Conservation (phyloP, 2,329 filamentous ascomycete genomes). For the Venturia aucupariae region DNA sequence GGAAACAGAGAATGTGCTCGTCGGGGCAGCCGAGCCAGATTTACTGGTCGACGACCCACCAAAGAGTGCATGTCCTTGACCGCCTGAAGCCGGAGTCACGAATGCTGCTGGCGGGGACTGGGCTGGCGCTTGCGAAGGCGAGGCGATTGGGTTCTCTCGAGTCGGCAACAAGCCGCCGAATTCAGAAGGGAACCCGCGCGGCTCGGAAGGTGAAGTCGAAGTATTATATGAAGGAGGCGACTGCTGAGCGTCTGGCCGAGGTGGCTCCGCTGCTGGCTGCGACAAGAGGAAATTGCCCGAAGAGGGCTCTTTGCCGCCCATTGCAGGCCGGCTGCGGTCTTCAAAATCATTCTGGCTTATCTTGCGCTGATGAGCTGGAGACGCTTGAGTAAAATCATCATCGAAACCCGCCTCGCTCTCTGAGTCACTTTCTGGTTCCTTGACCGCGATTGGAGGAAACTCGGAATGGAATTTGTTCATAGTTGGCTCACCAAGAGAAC, state of each 20-base stretch:
- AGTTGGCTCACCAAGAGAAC: slow-evolving; percentile 23
- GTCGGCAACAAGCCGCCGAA: slow-evolving; percentile 48
- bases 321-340: slow-evolving; percentile 16
- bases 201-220: not conserved
- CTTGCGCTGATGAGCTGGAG: slow-evolving; percentile 27
- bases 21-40: slow-evolving; percentile 18
- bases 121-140: slow-evolving; percentile 21
- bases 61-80: slow-evolving; percentile 32
- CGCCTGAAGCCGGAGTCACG: slow-evolving; percentile 22
- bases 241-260: slow-evolving; percentile 44
- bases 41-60: slow-evolving; percentile 28
- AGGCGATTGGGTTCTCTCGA: slow-evolving; percentile 41
- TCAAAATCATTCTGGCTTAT: slow-evolving; percentile 19
- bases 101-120: slow-evolving; percentile 32
- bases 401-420: slow-evolving; percentile 70
- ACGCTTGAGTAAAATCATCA: slow-evolving; percentile 74
- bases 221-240: slow-evolving; percentile 49
- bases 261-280: slow-evolving; percentile 34
- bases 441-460: slow-evolving; percentile 80
- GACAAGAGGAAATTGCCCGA: slow-evolving; percentile 25
- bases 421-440: slow-evolving; percentile 66
- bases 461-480: slow-evolving; percentile 57
- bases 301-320: slow-evolving; percentile 19
- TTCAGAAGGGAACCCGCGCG: slow-evolving; percentile 40
- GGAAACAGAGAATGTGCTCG: slow-evolving; percentile 25